These are phyloP conservation scores for Solanum rostratum DNA, from an alignment of 257 asterid species.

Conservation along the genomic window DNA sequence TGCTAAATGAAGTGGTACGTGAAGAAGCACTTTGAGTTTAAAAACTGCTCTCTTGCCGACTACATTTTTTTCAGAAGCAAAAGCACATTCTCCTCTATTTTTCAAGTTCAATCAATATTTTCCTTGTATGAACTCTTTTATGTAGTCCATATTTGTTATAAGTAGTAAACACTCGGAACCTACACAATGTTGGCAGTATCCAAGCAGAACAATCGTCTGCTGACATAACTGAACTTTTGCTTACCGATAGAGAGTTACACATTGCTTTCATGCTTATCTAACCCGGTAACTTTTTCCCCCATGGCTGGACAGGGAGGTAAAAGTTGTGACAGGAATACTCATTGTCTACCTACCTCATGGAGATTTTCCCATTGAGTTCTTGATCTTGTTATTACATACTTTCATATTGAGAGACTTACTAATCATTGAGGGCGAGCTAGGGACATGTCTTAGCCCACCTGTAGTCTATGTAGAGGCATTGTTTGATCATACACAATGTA, in stretches of 20 bases:
- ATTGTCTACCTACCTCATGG: constrained; percentile 16
- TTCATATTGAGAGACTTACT: too few relatives aligned
- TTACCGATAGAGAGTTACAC: not conserved
- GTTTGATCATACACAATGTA: too few relatives aligned
- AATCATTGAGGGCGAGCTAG: too few relatives aligned
- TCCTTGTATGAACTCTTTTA: not conserved
- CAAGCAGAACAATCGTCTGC: not conserved
- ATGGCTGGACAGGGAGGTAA: constrained; percentile 36
- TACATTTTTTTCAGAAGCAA: not conserved
- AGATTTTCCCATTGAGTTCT: too few relatives aligned
- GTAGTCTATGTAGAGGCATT: too few relatives aligned
- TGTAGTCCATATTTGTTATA: not conserved
- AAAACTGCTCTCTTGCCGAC: not conserved
- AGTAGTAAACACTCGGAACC: not conserved
- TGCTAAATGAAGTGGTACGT: constrained; percentile 40
- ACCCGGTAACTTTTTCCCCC: constrained; percentile 6
- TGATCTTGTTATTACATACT: too few relatives aligned
- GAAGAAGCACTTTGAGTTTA: not conserved
- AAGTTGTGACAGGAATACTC: constrained; percentile 13
- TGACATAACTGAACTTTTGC: not conserved
- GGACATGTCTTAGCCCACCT: too few relatives aligned
- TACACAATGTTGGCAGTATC: not conserved
- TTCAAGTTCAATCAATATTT: not conserved
- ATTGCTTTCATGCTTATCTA: not conserved
- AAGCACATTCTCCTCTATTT: not conserved